These are phyloP conservation scores for Cyclotella choctawhatcheeana DNA, from an alignment of 108 stramenopile genomes.

Conservation along the genomic window DNA sequence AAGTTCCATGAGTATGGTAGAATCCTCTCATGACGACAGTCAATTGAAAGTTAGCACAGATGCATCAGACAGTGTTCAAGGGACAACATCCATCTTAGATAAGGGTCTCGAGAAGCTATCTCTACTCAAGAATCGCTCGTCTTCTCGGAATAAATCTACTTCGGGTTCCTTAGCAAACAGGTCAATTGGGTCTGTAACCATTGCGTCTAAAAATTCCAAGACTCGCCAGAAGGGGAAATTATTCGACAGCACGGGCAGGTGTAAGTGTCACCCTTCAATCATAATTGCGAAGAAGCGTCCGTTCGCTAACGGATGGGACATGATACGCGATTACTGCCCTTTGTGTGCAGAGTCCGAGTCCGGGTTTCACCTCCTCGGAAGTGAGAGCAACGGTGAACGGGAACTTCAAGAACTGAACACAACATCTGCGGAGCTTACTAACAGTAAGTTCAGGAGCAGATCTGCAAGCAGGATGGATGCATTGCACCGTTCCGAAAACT, in stretches of 20 bases:
- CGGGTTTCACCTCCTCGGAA: neutral
- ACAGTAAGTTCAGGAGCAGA: too few species aligned
- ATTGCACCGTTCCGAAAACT: neutral
- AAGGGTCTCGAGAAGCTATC: constrained; percentile 9
- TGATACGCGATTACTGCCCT: constrained; percentile 14
- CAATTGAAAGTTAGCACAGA: too few species aligned
- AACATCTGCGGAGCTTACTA: too few species aligned
- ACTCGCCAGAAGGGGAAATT: neutral
- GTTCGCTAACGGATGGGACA: constrained; percentile 36
- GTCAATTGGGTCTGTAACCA: neutral
- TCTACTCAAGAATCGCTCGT: neutral
- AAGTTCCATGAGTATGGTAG: too few species aligned
- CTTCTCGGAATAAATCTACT: neutral
- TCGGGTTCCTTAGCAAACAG: neutral
- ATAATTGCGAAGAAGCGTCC: constrained; percentile 23
- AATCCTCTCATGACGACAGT: too few species aligned
- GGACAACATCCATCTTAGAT: neutral
- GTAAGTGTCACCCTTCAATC: constrained; percentile 26
- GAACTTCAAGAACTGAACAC: too few species aligned
- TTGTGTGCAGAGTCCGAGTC: constrained; percentile 7
- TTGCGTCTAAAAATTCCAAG: neutral
- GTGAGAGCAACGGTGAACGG: neutral
- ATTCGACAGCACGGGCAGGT: constrained; percentile 13
- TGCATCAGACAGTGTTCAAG: neutral
- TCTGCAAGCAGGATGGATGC: neutral